Base-by-base conservation (phyloP, 345 rosid genomes). In the Citrus australasica region DNA sequence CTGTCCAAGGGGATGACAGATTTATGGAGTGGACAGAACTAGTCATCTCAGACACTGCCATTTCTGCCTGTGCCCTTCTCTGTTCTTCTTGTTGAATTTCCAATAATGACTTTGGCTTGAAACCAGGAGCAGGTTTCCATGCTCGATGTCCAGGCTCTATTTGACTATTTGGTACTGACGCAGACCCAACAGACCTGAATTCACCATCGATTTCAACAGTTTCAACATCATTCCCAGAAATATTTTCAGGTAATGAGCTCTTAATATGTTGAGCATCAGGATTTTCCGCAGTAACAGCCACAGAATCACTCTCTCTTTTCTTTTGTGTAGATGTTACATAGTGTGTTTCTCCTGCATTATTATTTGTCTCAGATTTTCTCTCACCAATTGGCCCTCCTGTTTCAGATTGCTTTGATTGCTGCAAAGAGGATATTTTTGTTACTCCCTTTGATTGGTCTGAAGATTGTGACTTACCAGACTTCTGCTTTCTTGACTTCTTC, bases 81-180 rank as follows among this genome's bases (percentile, higher is more conserved):
- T 91, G 92, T 83, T 97, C 98, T 80, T 97, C 99, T 89, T 86
- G 88, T 82, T 97, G 99, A 86, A 97, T 97, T 86, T 97, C 99
- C 85, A 97, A 82, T 79, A 97, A 82, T 38, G 99, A 94, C 88
- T 90, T 97, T 19, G 97, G 89, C 86, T 89, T 97, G 87, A 92
- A 89, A 82, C 98, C 98, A 65, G 97, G 98, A 81, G 99, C 98
- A 89, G 95, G 93, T 86, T 91, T 94, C 99, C 99, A 97, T 72
- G 95, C 98, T 69, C 92, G 81, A 70, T 86, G 89, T 40, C 80
- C 86, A 3, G 88, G 74, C 70, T 81, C 86, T 33, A 84, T 61
- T 71, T 79, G 85, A 69, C 82, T n/a, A 74, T 61, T 83, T 71
- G 76, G 89, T 73, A 56, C 69, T 22, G 86, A 69, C 22, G 75